Conservation (phyloP, 345 rosid genomes). For the Pugionium cornutum region DNA sequence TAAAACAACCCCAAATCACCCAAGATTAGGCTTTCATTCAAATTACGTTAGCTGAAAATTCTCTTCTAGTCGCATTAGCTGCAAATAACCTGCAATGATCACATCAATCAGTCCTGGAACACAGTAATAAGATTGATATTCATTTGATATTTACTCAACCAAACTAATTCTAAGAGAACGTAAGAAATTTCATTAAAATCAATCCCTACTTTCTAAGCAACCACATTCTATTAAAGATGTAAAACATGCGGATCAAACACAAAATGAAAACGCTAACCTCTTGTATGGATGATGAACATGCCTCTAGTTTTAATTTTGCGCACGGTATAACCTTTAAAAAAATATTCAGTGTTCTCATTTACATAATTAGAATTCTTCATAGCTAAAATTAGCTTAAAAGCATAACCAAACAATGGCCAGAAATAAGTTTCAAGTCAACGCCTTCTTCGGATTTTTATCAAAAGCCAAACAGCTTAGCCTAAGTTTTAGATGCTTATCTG, state of each 20-base stretch:
- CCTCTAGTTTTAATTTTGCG: not conserved
- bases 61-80: not conserved
- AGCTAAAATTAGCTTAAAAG: slow-evolving; percentile 38
- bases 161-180: not conserved
- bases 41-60: not conserved
- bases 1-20: slow-evolving; percentile 16
- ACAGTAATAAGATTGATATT: not conserved
- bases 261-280: slow-evolving; percentile 10
- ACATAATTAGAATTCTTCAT: slow-evolving; percentile 27
- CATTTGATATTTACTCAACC: not conserved
- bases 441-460: slow-evolving; percentile 23
- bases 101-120: slow-evolving; percentile 2
- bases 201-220: not conserved
- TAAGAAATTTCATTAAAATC: not conserved
- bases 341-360: not conserved
- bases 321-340: slow-evolving; percentile 12
- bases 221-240: not conserved
- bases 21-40: slow-evolving; percentile 9
- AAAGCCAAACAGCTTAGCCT: slow-evolving; percentile 26
- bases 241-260: not conserved
- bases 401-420: slow-evolving; percentile 35
- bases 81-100: slow-evolving; percentile 29
- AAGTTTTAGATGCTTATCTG: not conserved
- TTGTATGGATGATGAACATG: slow-evolving; percentile 22
- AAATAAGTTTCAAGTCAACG: slow-evolving; percentile 37